phyloP scores from a whole-genome alignment of 1,284 basidiomycete species.

The Heterobasidion irregulare region DNA sequence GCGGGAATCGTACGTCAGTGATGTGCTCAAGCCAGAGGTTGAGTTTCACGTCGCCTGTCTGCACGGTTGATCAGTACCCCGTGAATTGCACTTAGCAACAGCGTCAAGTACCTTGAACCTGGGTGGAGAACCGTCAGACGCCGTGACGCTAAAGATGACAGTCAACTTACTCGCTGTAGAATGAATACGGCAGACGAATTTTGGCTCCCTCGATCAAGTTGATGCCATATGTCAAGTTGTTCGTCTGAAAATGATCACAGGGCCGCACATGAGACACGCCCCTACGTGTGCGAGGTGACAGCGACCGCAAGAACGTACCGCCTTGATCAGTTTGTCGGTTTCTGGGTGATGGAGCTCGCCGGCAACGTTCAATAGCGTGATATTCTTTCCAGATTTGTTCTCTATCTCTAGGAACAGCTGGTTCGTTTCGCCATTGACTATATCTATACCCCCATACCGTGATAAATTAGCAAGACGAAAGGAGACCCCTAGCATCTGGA shows the following conservation, averaged over 20 bases:
- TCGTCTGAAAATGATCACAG: constrained; percentile 37
- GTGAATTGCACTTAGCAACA: not conserved
- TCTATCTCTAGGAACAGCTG: constrained; percentile 58
- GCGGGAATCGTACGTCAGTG: constrained; percentile 41
- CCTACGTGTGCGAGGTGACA: not conserved
- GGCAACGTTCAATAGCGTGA: constrained; percentile 63
- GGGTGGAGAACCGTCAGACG: constrained; percentile 4
- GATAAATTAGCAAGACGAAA: constrained; percentile 9
- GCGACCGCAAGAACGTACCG: constrained; percentile 38
- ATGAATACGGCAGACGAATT: constrained; percentile 65
- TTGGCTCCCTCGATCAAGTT: constrained; percentile 57
- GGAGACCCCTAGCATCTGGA: not conserved
- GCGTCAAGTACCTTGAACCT: constrained; percentile 54
- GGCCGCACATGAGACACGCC: not conserved
- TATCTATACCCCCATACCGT: constrained; percentile 36
- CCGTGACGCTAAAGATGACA: not conserved
- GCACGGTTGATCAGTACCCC: not conserved
- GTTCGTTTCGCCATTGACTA: constrained; percentile 85
- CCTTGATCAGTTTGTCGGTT: constrained; percentile 62
- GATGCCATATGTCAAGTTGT: constrained; percentile 52
- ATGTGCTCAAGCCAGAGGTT: constrained; percentile 74
- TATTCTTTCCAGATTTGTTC: constrained; percentile 71
- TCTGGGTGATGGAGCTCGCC: constrained; percentile 70
- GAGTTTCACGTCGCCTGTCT: constrained; percentile 76
- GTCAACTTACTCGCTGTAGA: constrained; percentile 75